Percentiles rank a stretch among this genome's conserved stretches.
Conservation (phyloP, 1,284 basidiomycete genomes). For the Rhodotorula sp. region DNA sequence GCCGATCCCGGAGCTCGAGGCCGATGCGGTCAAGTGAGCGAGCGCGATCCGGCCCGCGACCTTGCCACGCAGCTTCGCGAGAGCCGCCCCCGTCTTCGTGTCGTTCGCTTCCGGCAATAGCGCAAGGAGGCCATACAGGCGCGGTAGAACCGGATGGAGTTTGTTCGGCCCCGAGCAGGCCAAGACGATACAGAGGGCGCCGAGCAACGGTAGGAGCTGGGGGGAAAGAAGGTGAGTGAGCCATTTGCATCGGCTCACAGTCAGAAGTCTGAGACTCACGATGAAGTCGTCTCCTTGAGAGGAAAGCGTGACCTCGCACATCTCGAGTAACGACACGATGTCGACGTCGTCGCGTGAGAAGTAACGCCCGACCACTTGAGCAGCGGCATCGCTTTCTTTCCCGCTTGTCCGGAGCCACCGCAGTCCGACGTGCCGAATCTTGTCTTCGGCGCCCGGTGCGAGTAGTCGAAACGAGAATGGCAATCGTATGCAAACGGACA, state of each 20-base stretch:
- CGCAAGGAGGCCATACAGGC: constrained; percentile 25
- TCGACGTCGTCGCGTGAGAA: constrained; percentile 61
- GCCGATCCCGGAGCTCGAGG: constrained; percentile 52
- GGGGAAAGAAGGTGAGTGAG: no score
- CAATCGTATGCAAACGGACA: constrained; percentile 88
- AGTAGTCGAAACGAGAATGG: constrained; percentile 88
- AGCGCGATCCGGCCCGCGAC: constrained; percentile 34
- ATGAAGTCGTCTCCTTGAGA: not conserved
- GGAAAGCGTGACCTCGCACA: not conserved
- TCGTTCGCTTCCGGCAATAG: constrained; percentile 8
- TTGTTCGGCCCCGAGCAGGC: constrained; percentile 1
- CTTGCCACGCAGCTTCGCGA: constrained; percentile 20
- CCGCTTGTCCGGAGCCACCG: constrained; percentile 66
- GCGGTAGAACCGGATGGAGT: not conserved
- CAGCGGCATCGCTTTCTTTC: constrained; percentile 76
- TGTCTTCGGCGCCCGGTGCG: constrained; percentile 54
- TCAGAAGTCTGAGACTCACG: no score
- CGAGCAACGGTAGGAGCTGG: constrained; percentile 7
- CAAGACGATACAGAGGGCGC: constrained; percentile 19
- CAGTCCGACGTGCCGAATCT: constrained; percentile 63
- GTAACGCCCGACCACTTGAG: constrained; percentile 66
- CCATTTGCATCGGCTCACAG: no score
- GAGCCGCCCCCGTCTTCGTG: not conserved
- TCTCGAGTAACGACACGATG: constrained; percentile 12
- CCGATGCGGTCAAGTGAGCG: constrained; percentile 1